phyloP scores from a whole-genome alignment of 345 rosid genomes.

The Orychophragmus violaceus region DNA sequence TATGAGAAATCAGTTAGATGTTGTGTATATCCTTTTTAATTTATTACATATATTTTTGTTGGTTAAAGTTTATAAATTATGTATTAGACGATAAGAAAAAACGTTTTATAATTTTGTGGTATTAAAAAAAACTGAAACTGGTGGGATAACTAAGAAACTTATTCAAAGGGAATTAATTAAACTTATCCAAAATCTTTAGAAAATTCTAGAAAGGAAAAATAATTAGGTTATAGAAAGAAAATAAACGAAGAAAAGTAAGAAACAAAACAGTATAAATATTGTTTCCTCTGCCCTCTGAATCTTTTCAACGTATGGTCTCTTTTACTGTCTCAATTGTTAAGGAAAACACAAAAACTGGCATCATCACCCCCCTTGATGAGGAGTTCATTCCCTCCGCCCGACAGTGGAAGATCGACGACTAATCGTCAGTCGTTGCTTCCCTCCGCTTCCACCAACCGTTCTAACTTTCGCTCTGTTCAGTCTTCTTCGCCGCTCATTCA shows the following conservation, averaged over 20 bases:
- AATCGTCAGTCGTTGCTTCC: background rate
- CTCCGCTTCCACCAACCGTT: background rate
- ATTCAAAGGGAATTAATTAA: too few relatives aligned
- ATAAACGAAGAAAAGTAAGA: background rate
- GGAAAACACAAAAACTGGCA: slow-evolving; percentile 10
- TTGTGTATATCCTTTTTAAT: too few relatives aligned
- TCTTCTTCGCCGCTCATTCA: slow-evolving; percentile 3
- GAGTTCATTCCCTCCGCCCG: slow-evolving; percentile 17
- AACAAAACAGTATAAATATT: background rate
- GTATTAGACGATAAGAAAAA: too few relatives aligned
- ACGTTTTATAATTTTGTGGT: too few relatives aligned
- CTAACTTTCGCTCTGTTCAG: background rate
- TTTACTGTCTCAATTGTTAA: background rate
- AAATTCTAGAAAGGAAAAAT: too few relatives aligned
- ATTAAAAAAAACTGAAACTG: too few relatives aligned
- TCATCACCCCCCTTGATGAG: slow-evolving; percentile 8
- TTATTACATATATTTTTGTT: too few relatives aligned
- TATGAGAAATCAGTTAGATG: too few relatives aligned
- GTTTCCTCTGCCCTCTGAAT: background rate
- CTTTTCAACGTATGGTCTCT: slow-evolving; percentile 12
- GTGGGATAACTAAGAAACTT: too few relatives aligned
- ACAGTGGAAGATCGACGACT: slow-evolving; percentile 15
- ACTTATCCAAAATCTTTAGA: too few relatives aligned
- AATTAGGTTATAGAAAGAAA: background rate
- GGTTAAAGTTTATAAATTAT: too few relatives aligned